Evolutionary conservation across 139 green algal species (phyloP).

Genomic region (Tetradesmus obliquus): DNA sequence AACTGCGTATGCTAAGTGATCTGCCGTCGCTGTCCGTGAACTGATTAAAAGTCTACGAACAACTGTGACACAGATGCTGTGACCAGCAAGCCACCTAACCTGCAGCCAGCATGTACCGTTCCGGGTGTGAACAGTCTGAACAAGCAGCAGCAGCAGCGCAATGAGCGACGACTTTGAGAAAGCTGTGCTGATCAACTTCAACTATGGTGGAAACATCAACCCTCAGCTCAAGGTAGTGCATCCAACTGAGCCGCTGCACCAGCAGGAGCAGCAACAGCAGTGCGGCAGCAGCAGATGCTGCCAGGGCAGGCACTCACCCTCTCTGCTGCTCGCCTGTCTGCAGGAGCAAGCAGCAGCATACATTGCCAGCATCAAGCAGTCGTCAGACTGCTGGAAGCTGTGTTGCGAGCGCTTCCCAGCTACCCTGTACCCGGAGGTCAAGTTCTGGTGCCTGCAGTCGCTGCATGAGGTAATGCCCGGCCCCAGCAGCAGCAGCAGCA

Average conservation of each 20-base stretch:
- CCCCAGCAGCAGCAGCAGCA: neutral
- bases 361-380: conserved; percentile 68
- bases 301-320: neutral
- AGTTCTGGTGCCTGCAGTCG: conserved; percentile 97
- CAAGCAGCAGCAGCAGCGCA: conserved; percentile 5
- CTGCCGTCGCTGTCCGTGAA: neutral
- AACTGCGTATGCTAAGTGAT: neutral
- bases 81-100: neutral
- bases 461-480: conserved; percentile 79
- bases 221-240: conserved; percentile 56
- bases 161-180: conserved; percentile 95
- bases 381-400: conserved; percentile 75
- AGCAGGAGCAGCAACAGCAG: neutral
- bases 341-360: conserved; percentile 80
- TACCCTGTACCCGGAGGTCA: conserved; percentile 86
- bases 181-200: conserved; percentile 91
- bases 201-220: conserved; percentile 77
- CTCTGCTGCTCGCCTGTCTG: conserved; percentile 2
- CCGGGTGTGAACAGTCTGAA: neutral
- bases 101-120: conserved; percentile 4
- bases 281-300: neutral
- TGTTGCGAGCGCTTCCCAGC: conserved; percentile 81
- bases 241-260: neutral
- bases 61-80: neutral
- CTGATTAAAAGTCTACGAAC: neutral